phyloP scores from a whole-genome alignment of 345 rosid genomes.

The Arabis alpina region DNA sequence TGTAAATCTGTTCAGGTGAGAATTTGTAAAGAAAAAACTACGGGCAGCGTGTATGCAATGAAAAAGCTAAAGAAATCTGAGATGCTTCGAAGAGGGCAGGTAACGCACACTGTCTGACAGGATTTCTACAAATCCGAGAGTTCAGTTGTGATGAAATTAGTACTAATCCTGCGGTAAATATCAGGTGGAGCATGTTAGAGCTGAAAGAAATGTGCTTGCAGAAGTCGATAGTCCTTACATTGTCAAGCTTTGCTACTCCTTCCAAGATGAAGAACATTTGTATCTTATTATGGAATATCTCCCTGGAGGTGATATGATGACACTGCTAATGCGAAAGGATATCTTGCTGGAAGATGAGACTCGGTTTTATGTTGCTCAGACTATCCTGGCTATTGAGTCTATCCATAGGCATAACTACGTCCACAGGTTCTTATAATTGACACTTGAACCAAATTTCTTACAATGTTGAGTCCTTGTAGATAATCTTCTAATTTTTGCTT shows the following conservation, averaged over 20 bases:
- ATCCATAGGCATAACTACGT: conserved; percentile 71
- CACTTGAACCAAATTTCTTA: conserved; percentile 4
- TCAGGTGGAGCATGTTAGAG: conserved; percentile 76
- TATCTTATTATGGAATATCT: conserved; percentile 76
- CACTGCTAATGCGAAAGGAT: conserved; percentile 74
- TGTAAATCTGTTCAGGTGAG: conserved; percentile 49
- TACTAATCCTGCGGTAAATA: conserved; percentile 5
- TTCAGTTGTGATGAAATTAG: conserved; percentile 2
- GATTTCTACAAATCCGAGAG: neutral
- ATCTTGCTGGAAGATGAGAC: conserved; percentile 65
- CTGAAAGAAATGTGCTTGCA: conserved; percentile 75
- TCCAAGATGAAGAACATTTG: conserved; percentile 71
- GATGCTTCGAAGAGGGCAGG: conserved; percentile 55
- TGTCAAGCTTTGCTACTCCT: conserved; percentile 69
- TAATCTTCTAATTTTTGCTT: neutral
- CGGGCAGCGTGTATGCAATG: conserved; percentile 51
- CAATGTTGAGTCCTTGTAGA: conserved; percentile 8
- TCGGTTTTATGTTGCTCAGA: conserved; percentile 69
- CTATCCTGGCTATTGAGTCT: conserved; percentile 72
- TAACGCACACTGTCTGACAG: conserved; percentile 17
- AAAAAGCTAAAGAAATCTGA: conserved; percentile 49
- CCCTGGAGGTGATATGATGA: conserved; percentile 87
- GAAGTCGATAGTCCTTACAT: conserved; percentile 77
- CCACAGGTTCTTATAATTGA: conserved; percentile 53
- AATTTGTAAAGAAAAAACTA: conserved; percentile 53